Evolutionary conservation across 345 rosid species (phyloP).

Genomic region (Brassica juncea): DNA sequence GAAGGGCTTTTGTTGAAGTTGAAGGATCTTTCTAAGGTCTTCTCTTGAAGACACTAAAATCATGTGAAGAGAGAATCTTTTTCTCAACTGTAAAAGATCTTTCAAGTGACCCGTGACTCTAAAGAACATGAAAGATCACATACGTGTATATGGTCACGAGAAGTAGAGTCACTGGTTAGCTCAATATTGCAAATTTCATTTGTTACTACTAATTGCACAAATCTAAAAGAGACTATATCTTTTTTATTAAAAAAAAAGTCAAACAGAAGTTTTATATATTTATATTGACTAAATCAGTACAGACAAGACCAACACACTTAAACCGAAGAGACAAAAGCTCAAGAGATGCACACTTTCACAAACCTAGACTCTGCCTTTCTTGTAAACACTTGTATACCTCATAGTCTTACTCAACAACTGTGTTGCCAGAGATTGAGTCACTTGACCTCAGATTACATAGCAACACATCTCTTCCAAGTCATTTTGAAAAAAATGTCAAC

Average conservation of each 20-base stretch:
- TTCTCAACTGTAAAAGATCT: conserved; percentile 41
- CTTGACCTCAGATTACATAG: conserved; percentile 69
- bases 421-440: conserved; percentile 17
- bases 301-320: no score
- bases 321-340: no score
- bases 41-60: conserved; percentile 31
- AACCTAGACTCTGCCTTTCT: conserved; percentile 4
- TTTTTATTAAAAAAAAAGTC: background rate
- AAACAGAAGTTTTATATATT: background rate
- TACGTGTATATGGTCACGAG: conserved; percentile 40
- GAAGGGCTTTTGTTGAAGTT: conserved; percentile 39
- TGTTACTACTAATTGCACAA: conserved; percentile 33
- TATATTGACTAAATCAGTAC: no score
- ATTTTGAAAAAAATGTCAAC: conserved; percentile 81
- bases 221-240: background rate
- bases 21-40: background rate
- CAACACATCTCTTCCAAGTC: conserved; percentile 86
- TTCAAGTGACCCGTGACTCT: conserved; percentile 41
- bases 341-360: background rate
- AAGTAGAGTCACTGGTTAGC: background rate
- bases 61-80: conserved; percentile 43
- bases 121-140: conserved; percentile 34
- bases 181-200: conserved; percentile 25
- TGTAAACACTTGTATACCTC: conserved; percentile 6
- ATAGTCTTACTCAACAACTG: conserved; percentile 23